Conservation (phyloP, 768 basidiomycete genomes). For the Gautieria morchelliformis region DNA sequence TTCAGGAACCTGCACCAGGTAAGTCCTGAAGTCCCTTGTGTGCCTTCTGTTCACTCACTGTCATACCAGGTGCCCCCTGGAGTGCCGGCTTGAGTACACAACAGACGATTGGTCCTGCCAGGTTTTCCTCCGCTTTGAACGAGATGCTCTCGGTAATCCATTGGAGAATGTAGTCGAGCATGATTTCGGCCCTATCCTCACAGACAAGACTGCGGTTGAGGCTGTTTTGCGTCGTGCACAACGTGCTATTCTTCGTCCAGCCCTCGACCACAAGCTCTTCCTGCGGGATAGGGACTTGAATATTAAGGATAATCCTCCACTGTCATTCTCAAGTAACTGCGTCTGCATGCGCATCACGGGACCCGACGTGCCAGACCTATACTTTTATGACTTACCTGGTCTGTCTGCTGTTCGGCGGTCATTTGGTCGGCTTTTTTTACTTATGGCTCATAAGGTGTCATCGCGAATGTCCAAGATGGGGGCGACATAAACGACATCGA, state of each 20-base stretch:
- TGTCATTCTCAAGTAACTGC: constrained; percentile 33
- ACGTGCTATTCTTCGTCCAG: constrained; percentile 37
- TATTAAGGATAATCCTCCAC: background rate
- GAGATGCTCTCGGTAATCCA: constrained; percentile 22
- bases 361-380: constrained; percentile 46
- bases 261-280: constrained; percentile 8
- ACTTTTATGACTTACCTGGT: constrained; percentile 58
- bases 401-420: background rate
- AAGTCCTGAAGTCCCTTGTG: background rate
- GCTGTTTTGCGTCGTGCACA: constrained; percentile 49
- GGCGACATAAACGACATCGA: constrained; percentile 49
- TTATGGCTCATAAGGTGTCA: constrained; percentile 34
- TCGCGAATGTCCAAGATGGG: constrained; percentile 41
- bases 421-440: constrained; percentile 23
- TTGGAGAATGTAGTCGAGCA: constrained; percentile 18
- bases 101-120: constrained; percentile 21
- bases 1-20: constrained; percentile 69
- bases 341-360: constrained; percentile 17
- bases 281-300: constrained; percentile 8
- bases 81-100: constrained; percentile 22
- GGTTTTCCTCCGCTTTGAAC: constrained; percentile 34
- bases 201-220: constrained; percentile 37
- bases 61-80: constrained; percentile 25
- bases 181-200: constrained; percentile 34
- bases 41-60: background rate